Base-by-base conservation (phyloP, 164 flowering plant genomes). In the Piper betle region DNA sequence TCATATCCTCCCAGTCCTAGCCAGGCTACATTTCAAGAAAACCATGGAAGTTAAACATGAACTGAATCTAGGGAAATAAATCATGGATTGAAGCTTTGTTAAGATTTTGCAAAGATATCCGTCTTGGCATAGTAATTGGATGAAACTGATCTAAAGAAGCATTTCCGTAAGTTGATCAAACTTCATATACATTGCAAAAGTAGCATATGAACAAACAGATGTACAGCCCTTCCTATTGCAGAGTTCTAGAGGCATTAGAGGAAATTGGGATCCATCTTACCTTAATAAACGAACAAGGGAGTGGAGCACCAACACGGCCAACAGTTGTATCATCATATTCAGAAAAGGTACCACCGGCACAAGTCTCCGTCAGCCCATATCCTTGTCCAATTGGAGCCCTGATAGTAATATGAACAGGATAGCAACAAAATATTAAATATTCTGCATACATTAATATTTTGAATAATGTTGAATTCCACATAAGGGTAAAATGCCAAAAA, bases 351-450 rank as follows among this genome's bases (percentile, higher is more conserved):
- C 88, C 97, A 65, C 97, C 96, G 66, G 90, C 97, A 83, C 92
- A 94, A 61, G 95, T 94, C 71, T 94, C 99, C 38, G 99, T 94
- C 43, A 94, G 88, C 18, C 97, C 99, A 78, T 91, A 94, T 25
- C 96, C 99, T 83, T 94, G 99, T 37, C 92, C 96, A 52, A 94
- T 91, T 48, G 97, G 93, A 71, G 95, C 88, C 68, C 99, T 94
- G 79, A 33, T 69, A 58, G 56, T n/a, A 58, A 63, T 37, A 39
- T 53, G 4, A 38, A 53, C 61, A 42, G 37, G 17, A 33, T 53
- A n/a, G 40, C 25, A 53, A 48, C 18, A 13, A 12, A 64, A 25
- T 25, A 25, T 25, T 25, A 25, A 25, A 2, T 25, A 25, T 25
- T 25, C 2, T 25, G 33, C 33, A 25, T 25, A 25, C 33, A 25